phyloP scores from a whole-genome alignment of 257 asterid genomes.

The Solanum rostratum region DNA sequence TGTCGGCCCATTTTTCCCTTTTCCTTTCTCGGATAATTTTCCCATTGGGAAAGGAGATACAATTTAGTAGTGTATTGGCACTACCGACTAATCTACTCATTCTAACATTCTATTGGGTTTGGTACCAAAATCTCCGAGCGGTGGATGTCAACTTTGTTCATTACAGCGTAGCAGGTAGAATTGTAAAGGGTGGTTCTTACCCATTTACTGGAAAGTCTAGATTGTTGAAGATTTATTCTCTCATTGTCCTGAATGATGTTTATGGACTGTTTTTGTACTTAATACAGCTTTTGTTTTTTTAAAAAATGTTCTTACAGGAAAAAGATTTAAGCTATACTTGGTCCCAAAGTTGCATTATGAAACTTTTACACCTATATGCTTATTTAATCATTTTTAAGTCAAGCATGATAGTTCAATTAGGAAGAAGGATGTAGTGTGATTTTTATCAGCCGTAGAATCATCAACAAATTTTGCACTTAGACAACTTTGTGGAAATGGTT shows the following conservation, averaged over 20 bases:
- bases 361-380: neutral
- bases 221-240: neutral
- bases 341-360: neutral
- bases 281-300: neutral
- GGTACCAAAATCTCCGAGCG: neutral
- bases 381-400: neutral
- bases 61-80: neutral
- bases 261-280: neutral
- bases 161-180: neutral
- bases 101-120: neutral
- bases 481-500: neutral
- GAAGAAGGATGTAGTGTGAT: neutral
- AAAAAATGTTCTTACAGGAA: neutral
- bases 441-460: neutral
- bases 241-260: neutral
- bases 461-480: neutral
- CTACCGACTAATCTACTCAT: neutral
- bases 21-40: neutral
- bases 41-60: neutral
- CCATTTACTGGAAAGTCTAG: neutral
- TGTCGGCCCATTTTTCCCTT: neutral
- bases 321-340: neutral
- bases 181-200: neutral
- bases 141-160: neutral
- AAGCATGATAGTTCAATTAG: neutral